A percentile compares a stretch with the other conserved stretches of the same genome.
These are phyloP conservation scores for Eucalyptus fibrosa DNA, from an alignment of 345 rosid species.

Conservation along the genomic window DNA sequence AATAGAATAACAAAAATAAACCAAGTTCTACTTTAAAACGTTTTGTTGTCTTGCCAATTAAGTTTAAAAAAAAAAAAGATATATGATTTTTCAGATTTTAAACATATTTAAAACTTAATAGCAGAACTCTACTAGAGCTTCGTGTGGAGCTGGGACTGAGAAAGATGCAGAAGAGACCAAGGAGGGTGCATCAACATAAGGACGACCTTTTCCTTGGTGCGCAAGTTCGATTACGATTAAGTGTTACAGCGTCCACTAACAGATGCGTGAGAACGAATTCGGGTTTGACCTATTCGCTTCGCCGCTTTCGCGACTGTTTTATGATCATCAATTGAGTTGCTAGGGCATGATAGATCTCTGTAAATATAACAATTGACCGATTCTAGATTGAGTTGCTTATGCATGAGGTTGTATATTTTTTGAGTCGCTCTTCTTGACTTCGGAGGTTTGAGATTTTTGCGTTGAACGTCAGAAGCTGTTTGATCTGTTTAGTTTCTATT, in stretches of 20 bases:
- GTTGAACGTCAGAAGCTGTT: background rate
- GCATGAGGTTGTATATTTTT: background rate
- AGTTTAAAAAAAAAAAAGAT: background rate
- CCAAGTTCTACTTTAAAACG: too few species aligned
- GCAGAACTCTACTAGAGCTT: background rate
- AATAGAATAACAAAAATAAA: too few species aligned
- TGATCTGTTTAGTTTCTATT: background rate
- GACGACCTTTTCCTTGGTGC: background rate
- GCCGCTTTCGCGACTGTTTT: background rate
- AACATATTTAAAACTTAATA: background rate
- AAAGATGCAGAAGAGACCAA: background rate
- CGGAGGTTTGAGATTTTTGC: background rate
- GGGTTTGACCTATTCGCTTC: background rate
- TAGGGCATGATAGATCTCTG: background rate
- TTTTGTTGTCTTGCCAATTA: background rate
- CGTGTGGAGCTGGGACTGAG: background rate
- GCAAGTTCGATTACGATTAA: background rate
- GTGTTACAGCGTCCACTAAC: background rate
- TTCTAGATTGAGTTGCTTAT: background rate
- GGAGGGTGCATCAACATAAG: background rate
- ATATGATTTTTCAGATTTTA: background rate
- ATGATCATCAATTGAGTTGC: background rate
- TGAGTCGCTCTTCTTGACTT: background rate
- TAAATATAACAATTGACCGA: background rate
- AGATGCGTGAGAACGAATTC: background rate